Evolutionary conservation across 1,284 basidiomycete species (phyloP).

Genomic region (Macrocybe sp.): DNA sequence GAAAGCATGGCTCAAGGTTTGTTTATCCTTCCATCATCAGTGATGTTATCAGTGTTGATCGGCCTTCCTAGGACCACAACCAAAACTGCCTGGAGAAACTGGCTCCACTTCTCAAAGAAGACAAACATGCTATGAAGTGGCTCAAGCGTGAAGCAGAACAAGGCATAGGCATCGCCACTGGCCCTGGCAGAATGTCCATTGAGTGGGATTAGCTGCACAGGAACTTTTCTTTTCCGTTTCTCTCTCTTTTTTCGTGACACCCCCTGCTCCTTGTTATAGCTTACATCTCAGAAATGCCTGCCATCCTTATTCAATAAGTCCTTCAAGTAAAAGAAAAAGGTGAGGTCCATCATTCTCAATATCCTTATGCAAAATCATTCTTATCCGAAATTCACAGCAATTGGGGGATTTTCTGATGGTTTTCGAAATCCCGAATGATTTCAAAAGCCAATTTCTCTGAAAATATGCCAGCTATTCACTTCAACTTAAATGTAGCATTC

Average conservation of each 20-base stretch:
- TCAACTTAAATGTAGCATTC: no score
- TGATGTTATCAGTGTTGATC: neutral
- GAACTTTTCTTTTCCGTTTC: conserved; percentile 3
- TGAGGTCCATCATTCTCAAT: no score
- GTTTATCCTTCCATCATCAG: conserved; percentile 11
- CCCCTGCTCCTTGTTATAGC: no score
- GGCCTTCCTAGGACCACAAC: conserved; percentile 68
- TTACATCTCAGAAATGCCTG: no score
- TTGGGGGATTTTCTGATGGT: no score
- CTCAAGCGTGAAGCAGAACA: conserved; percentile 71
- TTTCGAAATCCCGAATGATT: no score
- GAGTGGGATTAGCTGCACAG: conserved; percentile 75
- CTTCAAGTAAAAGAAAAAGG: no score
- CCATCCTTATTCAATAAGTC: no score
- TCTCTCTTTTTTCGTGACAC: conserved; percentile 7
- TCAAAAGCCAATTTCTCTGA: no score
- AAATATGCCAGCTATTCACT: no score
- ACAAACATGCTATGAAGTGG: conserved; percentile 79
- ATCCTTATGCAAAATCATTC: no score
- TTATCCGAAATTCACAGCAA: no score
- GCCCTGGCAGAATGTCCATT: conserved; percentile 62
- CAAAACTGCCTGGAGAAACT: conserved; percentile 69
- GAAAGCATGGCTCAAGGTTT: conserved; percentile 83
- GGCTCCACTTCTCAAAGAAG: conserved; percentile 69
- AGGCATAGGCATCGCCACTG: conserved; percentile 63